phyloP scores from a whole-genome alignment of 495 filamentous ascomycete species.

The Podospora sp. region DNA sequence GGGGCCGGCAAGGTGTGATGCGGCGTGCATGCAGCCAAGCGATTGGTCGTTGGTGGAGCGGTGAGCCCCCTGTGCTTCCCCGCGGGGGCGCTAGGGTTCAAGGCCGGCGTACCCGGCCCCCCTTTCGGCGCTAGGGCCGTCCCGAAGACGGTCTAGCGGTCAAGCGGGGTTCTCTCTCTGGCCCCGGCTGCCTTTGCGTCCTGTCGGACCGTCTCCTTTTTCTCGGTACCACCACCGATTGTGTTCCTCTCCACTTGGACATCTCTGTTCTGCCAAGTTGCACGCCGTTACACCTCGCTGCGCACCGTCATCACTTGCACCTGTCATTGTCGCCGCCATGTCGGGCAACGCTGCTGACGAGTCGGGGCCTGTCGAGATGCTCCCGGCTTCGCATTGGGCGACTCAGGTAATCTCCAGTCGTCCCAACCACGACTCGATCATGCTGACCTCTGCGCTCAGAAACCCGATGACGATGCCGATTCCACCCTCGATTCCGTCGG shows the following conservation, averaged over 20 bases:
- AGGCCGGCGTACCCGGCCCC: not conserved
- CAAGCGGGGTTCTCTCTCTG: not conserved
- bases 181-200: too few species aligned
- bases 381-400: not conserved
- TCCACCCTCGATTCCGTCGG: slow-evolving; percentile 38
- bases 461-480: slow-evolving; percentile 3
- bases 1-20: not conserved
- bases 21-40: not conserved
- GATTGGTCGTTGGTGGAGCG: not conserved
- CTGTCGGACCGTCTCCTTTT: too few species aligned
- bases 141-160: not conserved
- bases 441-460: not conserved
- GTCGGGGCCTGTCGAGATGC: not conserved
- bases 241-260: too few species aligned
- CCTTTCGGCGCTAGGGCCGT: not conserved
- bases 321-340: too few species aligned
- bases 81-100: not conserved
- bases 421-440: not conserved
- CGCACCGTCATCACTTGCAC: not conserved
- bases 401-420: not conserved
- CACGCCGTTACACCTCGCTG: not conserved
- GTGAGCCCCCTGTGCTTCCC: not conserved
- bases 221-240: too few species aligned
- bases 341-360: not conserved
- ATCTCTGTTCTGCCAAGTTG: too few species aligned